Base-by-base conservation (phyloP, 1,139 yeast genomes). In the Debaryomyces psychrophilus region DNA sequence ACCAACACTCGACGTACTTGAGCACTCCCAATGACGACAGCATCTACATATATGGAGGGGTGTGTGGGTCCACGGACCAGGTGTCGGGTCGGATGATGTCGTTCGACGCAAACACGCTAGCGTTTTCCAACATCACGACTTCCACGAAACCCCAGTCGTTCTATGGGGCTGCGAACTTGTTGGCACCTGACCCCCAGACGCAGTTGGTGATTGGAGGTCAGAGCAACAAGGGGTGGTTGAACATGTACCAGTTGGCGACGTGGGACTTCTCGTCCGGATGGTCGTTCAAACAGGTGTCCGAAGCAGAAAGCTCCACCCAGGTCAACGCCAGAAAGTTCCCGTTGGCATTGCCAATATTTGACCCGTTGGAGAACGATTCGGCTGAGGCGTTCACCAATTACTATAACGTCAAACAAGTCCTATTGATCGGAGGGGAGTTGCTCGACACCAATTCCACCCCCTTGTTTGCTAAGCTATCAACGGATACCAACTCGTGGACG, bases 211-310 rank as follows among this genome's bases (percentile, higher is more conserved):
- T 75, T 44, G 80, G 79, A 0, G 80, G 80, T 2, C 61, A 68
- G 45, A 69, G 73, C 45, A 48, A 51, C 29, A 54, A 56, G 7
- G 77, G 77, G 0, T 75, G 79, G 79, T 57, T 75, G 37, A 73
- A 63, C 53, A 73, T 75, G 79, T 65, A 65, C 52, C 79, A 73
- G 53, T 56, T 75, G 33, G 79, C 79, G 2, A 69, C 76, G 0
- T 75, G 80, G 80, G 65, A 68, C 47, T 73, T 72, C 44, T 49
- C 53, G 34, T 60, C 76, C 22, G 80, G 80, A 0, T 75, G 80
- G 80, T 70, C 76, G 18, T 69, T 68, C 39, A 57, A 60, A 44
- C 57, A 55, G 31, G 61, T 69, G 3, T 37, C 47, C 12, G 35
- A 52, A 2, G 54, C 44, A 11, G 50, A 48, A 2, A 46, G 48